Evolutionary conservation across 2,329 filamentous ascomycete genomes (phyloP).

Genomic region (Arthrinium puccinioides): DNA sequence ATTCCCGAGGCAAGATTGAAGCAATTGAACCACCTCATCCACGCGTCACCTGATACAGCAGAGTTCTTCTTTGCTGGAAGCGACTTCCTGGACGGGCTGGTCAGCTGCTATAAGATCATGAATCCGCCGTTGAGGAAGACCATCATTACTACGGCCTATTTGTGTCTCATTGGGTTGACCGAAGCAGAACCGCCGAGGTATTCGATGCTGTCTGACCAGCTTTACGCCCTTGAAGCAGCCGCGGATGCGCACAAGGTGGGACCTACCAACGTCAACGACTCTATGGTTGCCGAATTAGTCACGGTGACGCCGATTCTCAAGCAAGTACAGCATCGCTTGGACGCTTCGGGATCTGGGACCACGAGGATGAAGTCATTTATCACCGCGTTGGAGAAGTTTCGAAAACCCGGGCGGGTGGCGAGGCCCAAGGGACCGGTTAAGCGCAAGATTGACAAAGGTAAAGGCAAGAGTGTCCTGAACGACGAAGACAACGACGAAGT

Average conservation of each 20-base stretch:
- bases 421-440: constrained; percentile 43
- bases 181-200: constrained; percentile 61
- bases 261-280: constrained; percentile 52
- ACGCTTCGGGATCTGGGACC: constrained; percentile 39
- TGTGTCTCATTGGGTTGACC: constrained; percentile 66
- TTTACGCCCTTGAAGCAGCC: constrained; percentile 71
- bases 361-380: constrained; percentile 54
- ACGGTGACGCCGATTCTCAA: constrained; percentile 71
- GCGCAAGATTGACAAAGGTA: constrained; percentile 60
- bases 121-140: constrained; percentile 57
- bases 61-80: constrained; percentile 71
- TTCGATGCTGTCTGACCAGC: constrained; percentile 71
- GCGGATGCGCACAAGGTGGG: constrained; percentile 57
- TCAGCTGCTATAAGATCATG: constrained; percentile 57
- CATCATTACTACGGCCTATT: constrained; percentile 66
- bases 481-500: constrained; percentile 29
- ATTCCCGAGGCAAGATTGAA: constrained; percentile 47
- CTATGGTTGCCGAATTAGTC: constrained; percentile 74
- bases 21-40: constrained; percentile 56
- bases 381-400: constrained; percentile 51
- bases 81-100: constrained; percentile 76
- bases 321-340: constrained; percentile 49
- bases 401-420: constrained; percentile 43
- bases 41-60: constrained; percentile 49
- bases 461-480: constrained; percentile 50